These are phyloP conservation scores for Claviceps digitariae DNA, from an alignment of 2,329 filamentous ascomycete species.

Conservation along the genomic window DNA sequence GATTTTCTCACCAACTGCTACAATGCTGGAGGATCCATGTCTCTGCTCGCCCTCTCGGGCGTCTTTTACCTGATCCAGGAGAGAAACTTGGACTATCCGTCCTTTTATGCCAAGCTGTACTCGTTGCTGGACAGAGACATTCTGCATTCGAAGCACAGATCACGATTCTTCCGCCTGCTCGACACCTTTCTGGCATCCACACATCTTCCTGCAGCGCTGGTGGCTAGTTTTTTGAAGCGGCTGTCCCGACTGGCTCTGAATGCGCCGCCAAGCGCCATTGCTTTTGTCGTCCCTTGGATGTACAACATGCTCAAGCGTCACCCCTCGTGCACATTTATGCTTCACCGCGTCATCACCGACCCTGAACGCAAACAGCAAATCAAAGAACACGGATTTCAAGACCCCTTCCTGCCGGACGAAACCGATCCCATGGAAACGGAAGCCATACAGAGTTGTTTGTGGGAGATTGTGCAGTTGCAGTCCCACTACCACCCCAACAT, in stretches of 20 bases:
- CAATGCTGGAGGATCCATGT: conserved; percentile 71
- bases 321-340: conserved; percentile 87
- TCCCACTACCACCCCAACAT: conserved; percentile 96
- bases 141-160: conserved; percentile 87
- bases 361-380: conserved; percentile 43
- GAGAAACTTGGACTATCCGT: conserved; percentile 90
- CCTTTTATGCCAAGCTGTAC: conserved; percentile 89
- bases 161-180: conserved; percentile 81
- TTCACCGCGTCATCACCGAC: conserved; percentile 61
- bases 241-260: conserved; percentile 72
- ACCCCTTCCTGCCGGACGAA: conserved; percentile 68
- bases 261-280: conserved; percentile 79
- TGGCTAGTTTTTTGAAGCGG: conserved; percentile 95
- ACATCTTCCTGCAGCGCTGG: conserved; percentile 78
- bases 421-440: conserved; percentile 69
- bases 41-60: conserved; percentile 77
- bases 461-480: conserved; percentile 86
- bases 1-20: conserved; percentile 96
- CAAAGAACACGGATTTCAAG: conserved; percentile 45
- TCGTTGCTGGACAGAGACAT: conserved; percentile 76
- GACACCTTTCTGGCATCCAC: conserved; percentile 84
- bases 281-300: conserved; percentile 79
- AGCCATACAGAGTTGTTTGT: conserved; percentile 85
- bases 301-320: conserved; percentile 91
- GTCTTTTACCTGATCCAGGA: conserved; percentile 91